Evolutionary conservation across 768 basidiomycete genomes (phyloP).

Genomic region (Tylopilus plumbeoviolaceoides): DNA sequence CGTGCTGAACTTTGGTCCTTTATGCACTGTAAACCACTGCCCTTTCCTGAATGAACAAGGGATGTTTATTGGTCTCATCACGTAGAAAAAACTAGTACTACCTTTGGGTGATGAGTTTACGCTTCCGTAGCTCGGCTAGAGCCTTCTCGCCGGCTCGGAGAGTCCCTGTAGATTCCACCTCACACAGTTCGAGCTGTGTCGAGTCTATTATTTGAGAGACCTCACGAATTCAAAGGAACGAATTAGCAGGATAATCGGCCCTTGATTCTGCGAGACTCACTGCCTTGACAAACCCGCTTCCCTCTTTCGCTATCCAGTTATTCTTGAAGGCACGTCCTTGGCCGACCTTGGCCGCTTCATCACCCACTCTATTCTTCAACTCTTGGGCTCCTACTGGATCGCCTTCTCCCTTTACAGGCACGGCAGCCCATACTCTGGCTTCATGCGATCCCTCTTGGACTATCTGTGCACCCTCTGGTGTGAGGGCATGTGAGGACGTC

Average conservation of each 20-base stretch:
- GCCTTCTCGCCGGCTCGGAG: constrained; percentile 73
- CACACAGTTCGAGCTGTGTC: constrained; percentile 70
- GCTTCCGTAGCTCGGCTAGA: constrained; percentile 84
- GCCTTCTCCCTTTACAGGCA: constrained; percentile 70
- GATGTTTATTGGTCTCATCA: constrained; percentile 1
- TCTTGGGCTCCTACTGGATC: constrained; percentile 60
- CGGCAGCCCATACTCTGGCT: constrained; percentile 86
- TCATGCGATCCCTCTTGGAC: constrained; percentile 87
- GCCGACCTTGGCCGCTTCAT: constrained; percentile 87
- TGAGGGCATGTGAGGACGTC: constrained; percentile 65
- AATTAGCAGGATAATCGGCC: neutral
- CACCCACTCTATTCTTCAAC: constrained; percentile 74
- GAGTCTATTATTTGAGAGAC: constrained; percentile 61
- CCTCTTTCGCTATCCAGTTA: constrained; percentile 93
- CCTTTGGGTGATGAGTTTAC: constrained; percentile 86
- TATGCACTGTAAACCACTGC: constrained; percentile 88
- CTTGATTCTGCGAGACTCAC: constrained; percentile 43
- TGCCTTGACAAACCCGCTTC: constrained; percentile 78
- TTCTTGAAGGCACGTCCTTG: constrained; percentile 96
- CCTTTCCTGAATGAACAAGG: constrained; percentile 62
- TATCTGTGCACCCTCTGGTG: constrained; percentile 80
- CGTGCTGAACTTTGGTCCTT: constrained; percentile 84
- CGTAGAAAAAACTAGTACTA: constrained; percentile 25
- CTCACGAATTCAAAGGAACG: constrained; percentile 36
- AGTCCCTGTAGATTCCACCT: constrained; percentile 70